Base-by-base conservation (phyloP, 139 green algal species). In the Micractinium sp. region DNA sequence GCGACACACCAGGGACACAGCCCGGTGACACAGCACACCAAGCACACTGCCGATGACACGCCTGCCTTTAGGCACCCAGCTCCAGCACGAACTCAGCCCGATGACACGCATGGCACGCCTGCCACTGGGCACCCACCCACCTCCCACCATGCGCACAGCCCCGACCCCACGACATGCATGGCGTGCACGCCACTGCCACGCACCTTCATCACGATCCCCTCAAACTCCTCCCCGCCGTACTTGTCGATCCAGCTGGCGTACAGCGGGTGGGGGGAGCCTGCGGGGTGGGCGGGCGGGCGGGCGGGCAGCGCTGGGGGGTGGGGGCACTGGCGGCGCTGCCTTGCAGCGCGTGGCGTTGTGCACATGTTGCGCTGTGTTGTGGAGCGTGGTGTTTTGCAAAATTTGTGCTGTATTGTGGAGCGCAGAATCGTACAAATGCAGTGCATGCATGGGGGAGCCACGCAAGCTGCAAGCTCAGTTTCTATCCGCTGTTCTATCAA, bases 151-250 rank as follows among this genome's bases (percentile, higher is more conserved):
- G n/a, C 33, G 25, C n/a, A 25, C 20, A 22, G 7, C 12, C 73
- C 9, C 29, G 31, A 12, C 73, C 19, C 33, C 76, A 1, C 12
- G 19, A 23, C 76, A 56, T 3, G 18, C 73, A 1, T 0, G 2
- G 14, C 18, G 14, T 2, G n/a, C 0, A 2, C n/a, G 14, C 14
- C 73, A 29, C 1, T 3, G 20, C 0, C 27, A 36, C 78, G 25
- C 39, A 83, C 77, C 73, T 89, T 33, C 35, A 60, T 33, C 27
- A 91, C 83, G n/a, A 79, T 61, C 12, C n/a, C 20, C 35, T 86
- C 83, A 88, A 89, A 91, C 53, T 91, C 83, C 19, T 80, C 38
- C 1, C 88, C 88, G 3, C 82, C 88, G 35, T 91, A 91, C 75
- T 86, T 60, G 35, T 86, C 82, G 47, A 91, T 89, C 88, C 88